Percentiles rank a stretch among this genome's conserved stretches.
Evolutionary conservation across 2,329 filamentous ascomycete species (phyloP).

Genomic region (Botryotinia convoluta): DNA sequence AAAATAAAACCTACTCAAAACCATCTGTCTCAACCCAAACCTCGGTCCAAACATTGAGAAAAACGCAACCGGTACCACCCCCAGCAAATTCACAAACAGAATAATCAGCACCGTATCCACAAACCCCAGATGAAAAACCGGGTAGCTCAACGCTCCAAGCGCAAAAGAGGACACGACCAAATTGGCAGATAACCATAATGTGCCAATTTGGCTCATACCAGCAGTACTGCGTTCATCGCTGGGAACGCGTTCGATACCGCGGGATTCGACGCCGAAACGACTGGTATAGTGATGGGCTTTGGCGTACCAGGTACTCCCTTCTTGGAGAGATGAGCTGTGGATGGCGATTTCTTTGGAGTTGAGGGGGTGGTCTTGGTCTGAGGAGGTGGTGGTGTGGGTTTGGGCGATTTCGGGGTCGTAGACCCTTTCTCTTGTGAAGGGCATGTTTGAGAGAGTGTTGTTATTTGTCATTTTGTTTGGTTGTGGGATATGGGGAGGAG

Average conservation of each 20-base stretch:
- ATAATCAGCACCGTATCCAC: slow-evolving; percentile 69
- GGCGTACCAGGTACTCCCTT: slow-evolving; percentile 55
- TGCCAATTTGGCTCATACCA: slow-evolving; percentile 64
- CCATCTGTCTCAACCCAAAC: slow-evolving; percentile 77
- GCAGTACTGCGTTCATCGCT: slow-evolving; percentile 65
- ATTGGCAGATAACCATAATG: slow-evolving; percentile 75
- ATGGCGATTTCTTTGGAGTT: slow-evolving; percentile 39
- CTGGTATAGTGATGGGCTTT: slow-evolving; percentile 61
- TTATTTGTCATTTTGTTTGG: neutral
- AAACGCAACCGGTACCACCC: slow-evolving; percentile 69
- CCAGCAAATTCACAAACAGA: slow-evolving; percentile 73
- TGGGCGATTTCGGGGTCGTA: slow-evolving; percentile 17
- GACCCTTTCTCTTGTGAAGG: neutral
- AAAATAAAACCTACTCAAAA: slow-evolving; percentile 75
- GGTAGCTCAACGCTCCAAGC: slow-evolving; percentile 67
- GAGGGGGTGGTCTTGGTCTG: neutral
- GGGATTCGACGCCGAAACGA: slow-evolving; percentile 66
- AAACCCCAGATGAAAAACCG: slow-evolving; percentile 68
- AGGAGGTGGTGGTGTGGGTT: slow-evolving; percentile 10
- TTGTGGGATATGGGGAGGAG: neutral
- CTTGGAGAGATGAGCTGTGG: slow-evolving; percentile 56
- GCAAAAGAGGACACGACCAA: slow-evolving; percentile 76
- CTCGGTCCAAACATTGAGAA: slow-evolving; percentile 74
- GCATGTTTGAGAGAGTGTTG: neutral
- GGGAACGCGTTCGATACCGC: slow-evolving; percentile 73